Conservation (phyloP, 139 green algal species). For the Limnomonas spitsbergensis region DNA sequence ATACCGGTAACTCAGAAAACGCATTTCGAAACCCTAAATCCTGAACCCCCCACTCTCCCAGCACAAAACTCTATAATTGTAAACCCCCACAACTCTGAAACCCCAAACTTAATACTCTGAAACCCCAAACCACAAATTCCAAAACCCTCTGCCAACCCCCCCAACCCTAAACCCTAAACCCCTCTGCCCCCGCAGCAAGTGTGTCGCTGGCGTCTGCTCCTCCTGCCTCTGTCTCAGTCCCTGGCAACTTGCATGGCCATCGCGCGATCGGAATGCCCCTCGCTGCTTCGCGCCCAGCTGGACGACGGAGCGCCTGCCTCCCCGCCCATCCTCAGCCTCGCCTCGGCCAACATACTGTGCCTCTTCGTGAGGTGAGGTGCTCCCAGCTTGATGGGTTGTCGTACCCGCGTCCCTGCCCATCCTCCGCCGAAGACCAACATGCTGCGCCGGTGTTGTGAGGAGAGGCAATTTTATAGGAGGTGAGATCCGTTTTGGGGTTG, state of each 20-base stretch:
- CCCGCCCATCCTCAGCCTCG: conserved; percentile 30
- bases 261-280: conserved; percentile 22
- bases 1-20: neutral
- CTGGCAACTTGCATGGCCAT: conserved; percentile 32
- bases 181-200: neutral
- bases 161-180: neutral
- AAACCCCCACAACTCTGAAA: too few species aligned
- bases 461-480: too few species aligned
- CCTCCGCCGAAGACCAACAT: too few species aligned
- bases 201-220: conserved; percentile 21
- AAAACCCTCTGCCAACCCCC: neutral
- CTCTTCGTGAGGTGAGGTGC: conserved; percentile 14
- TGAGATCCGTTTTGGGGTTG: too few species aligned
- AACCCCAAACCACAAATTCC: too few species aligned
- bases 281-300: conserved; percentile 15
- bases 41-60: neutral
- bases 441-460: too few species aligned
- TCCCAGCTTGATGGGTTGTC: too few species aligned
- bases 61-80: too few species aligned
- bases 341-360: conserved; percentile 12
- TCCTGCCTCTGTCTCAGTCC: conserved; percentile 18
- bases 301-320: neutral
- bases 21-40: neutral
- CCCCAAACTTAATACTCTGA: too few species aligned
- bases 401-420: too few species aligned